Conservation (phyloP, 148 eudicot genomes). For the Pouteria glomerata region DNA sequence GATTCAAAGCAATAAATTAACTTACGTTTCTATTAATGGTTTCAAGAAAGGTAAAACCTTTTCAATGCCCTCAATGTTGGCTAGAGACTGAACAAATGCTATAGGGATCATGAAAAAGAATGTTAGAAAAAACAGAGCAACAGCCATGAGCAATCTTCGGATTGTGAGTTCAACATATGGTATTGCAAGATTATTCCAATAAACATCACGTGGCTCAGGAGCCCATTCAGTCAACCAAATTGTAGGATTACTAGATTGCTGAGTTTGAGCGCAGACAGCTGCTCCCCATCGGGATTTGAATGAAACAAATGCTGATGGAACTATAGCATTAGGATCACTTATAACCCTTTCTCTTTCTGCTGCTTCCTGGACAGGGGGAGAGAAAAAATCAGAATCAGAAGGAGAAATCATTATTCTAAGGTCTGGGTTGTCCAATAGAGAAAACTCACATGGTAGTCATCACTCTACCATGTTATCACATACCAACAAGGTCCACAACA, state of each 20-base stretch:
- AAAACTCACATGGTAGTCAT: neutral
- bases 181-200: slow-evolving; percentile 88
- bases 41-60: slow-evolving; percentile 81
- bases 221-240: slow-evolving; percentile 97
- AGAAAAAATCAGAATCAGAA: neutral
- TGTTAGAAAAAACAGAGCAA: slow-evolving; percentile 71
- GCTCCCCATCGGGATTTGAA: slow-evolving; percentile 94
- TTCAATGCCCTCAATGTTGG: slow-evolving; percentile 79
- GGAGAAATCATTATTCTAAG: neutral
- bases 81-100: slow-evolving; percentile 82
- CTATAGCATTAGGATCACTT: slow-evolving; percentile 66
- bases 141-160: slow-evolving; percentile 65
- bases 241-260: slow-evolving; percentile 80
- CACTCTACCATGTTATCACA: too few relatives aligned
- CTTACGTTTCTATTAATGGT: slow-evolving; percentile 59
- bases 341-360: slow-evolving; percentile 64
- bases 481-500: neutral
- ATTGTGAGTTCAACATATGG: slow-evolving; percentile 73
- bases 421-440: neutral
- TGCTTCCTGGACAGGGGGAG: slow-evolving; percentile 46
- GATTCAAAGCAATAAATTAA: slow-evolving; percentile 7
- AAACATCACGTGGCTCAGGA: slow-evolving; percentile 90
- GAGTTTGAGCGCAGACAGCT: slow-evolving; percentile 98
- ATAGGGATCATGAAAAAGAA: slow-evolving; percentile 96
- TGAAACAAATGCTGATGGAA: slow-evolving; percentile 98